phyloP scores from a whole-genome alignment of 164 flowering plant species.

The Piper longum region DNA sequence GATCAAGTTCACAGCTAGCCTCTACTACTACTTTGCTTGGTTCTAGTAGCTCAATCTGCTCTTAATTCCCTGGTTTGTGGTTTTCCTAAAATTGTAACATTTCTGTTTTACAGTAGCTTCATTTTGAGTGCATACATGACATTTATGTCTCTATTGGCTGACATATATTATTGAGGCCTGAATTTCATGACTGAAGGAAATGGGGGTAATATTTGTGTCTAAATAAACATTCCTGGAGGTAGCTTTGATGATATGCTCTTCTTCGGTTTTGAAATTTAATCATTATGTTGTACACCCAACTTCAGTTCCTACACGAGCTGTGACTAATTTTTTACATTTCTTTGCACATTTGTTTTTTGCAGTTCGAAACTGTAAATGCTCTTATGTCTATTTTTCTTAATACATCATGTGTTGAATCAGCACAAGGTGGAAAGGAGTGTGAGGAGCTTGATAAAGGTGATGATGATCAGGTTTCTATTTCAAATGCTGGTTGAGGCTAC shows the following conservation, averaged over 20 bases:
- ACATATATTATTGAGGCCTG: no score
- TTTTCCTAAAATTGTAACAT: background rate
- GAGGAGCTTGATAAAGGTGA: slow-evolving; percentile 49
- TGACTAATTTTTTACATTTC: no score
- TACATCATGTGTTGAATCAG: slow-evolving; percentile 66
- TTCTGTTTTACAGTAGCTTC: background rate
- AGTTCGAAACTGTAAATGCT: background rate
- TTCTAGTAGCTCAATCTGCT: slow-evolving; percentile 37
- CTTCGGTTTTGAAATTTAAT: no score
- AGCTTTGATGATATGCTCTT: no score
- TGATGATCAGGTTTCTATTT: slow-evolving; percentile 34
- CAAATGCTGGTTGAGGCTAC: background rate
- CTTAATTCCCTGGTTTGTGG: slow-evolving; percentile 69
- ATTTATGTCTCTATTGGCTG: no score
- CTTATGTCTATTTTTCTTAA: background rate
- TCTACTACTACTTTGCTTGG: slow-evolving; percentile 1
- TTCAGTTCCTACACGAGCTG: background rate
- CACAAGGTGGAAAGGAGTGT: slow-evolving; percentile 63
- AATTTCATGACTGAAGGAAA: no score
- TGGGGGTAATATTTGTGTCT: no score
- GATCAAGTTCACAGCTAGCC: slow-evolving; percentile 2
- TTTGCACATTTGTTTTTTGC: background rate
- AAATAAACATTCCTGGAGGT: no score
- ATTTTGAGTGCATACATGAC: no score
- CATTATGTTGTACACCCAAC: background rate